Evolutionary conservation across 345 rosid genomes (phyloP).

Genomic region (Rhizophora mangle): DNA sequence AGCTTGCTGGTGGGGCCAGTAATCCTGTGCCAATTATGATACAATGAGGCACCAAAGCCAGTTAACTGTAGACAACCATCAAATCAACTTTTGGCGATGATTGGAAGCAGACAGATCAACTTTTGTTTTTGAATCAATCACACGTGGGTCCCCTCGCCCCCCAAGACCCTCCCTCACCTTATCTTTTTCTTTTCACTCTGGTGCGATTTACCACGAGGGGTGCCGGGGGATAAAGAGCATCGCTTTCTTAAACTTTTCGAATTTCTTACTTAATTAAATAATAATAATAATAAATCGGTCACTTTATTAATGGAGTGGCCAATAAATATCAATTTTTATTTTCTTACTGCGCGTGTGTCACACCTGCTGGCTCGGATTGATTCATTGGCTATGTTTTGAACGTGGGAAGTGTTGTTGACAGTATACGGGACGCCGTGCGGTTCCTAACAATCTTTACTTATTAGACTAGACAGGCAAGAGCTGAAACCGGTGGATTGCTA

Average conservation of each 20-base stretch:
- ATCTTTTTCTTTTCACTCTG: slow-evolving; percentile 14
- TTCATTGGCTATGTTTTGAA: neutral
- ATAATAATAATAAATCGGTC: neutral
- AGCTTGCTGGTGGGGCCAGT: neutral
- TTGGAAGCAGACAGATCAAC: slow-evolving; percentile 52
- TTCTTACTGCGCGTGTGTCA: neutral
- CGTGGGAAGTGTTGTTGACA: neutral
- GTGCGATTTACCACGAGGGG: slow-evolving; percentile 2
- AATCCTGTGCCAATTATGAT: slow-evolving; percentile 23
- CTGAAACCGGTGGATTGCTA: slow-evolving; percentile 7
- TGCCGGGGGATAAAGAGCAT: slow-evolving; percentile 22
- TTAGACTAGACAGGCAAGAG: slow-evolving; percentile 11
- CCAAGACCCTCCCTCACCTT: neutral
- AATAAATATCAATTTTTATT: slow-evolving; percentile 7
- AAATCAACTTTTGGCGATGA: slow-evolving; percentile 53
- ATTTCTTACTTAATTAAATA: neutral
- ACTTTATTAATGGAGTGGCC: slow-evolving; percentile 7
- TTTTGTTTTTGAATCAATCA: slow-evolving; percentile 27
- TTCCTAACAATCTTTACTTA: neutral
- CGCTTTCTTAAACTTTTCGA: slow-evolving; percentile 38
- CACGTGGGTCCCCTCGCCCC: slow-evolving; percentile 19
- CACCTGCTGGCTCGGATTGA: no score
- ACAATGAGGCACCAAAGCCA: slow-evolving; percentile 27
- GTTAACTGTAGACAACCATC: slow-evolving; percentile 40
- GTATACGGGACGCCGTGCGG: neutral